A percentile compares a stretch with the other conserved stretches of the same genome.
phyloP scores from a whole-genome alignment of 805 yeast species.

The Starmerella vitae region DNA sequence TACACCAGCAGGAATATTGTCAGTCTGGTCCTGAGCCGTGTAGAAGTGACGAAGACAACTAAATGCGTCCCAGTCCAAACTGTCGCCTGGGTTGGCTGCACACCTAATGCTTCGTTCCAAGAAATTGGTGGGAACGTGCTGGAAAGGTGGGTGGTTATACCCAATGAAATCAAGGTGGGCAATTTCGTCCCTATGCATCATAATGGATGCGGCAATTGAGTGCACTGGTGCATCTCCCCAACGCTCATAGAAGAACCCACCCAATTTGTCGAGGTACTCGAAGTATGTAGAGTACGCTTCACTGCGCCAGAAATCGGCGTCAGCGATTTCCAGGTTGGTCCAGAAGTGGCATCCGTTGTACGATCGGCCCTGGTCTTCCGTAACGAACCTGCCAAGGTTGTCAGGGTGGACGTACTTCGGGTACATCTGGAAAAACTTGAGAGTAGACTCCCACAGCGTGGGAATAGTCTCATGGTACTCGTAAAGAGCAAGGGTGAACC shows the following conservation, averaged over 20 bases:
- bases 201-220: conserved; percentile 71
- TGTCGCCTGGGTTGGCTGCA: conserved; percentile 32
- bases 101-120: conserved; percentile 37
- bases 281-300: conserved; percentile 57
- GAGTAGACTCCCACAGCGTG: conserved; percentile 50
- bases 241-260: conserved; percentile 82
- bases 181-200: conserved; percentile 51
- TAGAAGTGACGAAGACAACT: conserved; percentile 27
- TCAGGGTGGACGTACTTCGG: conserved; percentile 45
- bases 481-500: conserved; percentile 66
- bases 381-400: conserved; percentile 54
- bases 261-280: conserved; percentile 50
- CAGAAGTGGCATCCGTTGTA: conserved; percentile 81
- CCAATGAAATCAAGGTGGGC: conserved; percentile 94
- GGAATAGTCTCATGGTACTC: conserved; percentile 80
- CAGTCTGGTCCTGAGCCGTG: conserved; percentile 22
- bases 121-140: conserved; percentile 58
- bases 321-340: conserved; percentile 89
- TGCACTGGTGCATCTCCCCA: conserved; percentile 99
- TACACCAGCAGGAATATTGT: conserved; percentile 16
- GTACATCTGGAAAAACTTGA: conserved; percentile 33
- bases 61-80: conserved; percentile 28
- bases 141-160: conserved; percentile 49
- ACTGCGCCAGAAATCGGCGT: conserved; percentile 60
- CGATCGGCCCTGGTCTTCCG: conserved; percentile 55